Percentiles rank a stretch among this genome's conserved stretches.
Conservation (phyloP, 345 rosid genomes). For the Gossypium longicalyx region DNA sequence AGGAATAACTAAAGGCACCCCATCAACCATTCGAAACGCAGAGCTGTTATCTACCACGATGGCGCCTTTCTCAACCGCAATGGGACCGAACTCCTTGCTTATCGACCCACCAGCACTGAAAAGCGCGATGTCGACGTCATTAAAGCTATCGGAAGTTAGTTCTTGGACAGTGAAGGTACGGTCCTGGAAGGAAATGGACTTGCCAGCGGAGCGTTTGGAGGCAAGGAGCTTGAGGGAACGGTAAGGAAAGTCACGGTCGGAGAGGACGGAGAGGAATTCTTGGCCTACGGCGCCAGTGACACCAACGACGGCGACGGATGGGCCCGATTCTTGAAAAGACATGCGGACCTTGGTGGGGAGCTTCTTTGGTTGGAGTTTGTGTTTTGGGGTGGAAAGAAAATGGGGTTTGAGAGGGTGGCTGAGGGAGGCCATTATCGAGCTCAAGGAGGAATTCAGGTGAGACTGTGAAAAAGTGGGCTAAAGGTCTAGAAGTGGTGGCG, state of each 20-base stretch:
- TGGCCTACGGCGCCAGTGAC: constrained; percentile 96
- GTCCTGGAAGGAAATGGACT: constrained; percentile 54
- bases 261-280: constrained; percentile 83
- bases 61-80: constrained; percentile 69
- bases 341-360: constrained; percentile 49
- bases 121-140: constrained; percentile 78
- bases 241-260: constrained; percentile 86
- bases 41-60: constrained; percentile 94
- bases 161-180: constrained; percentile 66
- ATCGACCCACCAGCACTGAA: constrained; percentile 97
- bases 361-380: constrained; percentile 26
- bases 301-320: constrained; percentile 93
- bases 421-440: constrained; percentile 31
- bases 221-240: constrained; percentile 93
- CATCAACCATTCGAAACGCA: constrained; percentile 82
- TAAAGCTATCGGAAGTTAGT: constrained; percentile 81
- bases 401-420: constrained; percentile 30
- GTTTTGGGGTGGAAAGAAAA: constrained; percentile 35
- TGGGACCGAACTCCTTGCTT: constrained; percentile 75
- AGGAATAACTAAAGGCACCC: constrained; percentile 86
- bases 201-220: constrained; percentile 94
- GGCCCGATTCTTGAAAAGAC: constrained; percentile 75
- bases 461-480: not conserved
- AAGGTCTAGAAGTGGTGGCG: not conserved
- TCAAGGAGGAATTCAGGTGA: not conserved